Base-by-base conservation (phyloP, 345 rosid species). In the Salix dunnii region DNA sequence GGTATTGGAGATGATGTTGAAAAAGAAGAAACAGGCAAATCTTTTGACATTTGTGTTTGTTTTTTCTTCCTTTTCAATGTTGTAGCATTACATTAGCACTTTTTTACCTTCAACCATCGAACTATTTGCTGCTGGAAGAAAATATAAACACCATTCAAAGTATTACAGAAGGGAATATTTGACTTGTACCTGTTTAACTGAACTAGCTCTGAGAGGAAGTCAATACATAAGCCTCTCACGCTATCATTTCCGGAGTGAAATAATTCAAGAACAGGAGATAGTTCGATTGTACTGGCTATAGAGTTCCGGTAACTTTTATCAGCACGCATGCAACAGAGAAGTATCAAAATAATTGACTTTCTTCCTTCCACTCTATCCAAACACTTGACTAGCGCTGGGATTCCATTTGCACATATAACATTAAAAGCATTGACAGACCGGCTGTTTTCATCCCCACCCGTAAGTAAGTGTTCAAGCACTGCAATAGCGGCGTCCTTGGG, bases 391-490 rank as follows among this genome's bases (percentile, higher is more conserved):
- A 91, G 68, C 23, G 85, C 81, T 10, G 89, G 89, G 77, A 91
- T 75, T 40, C 86, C 92, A 77, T 88, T 85, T 31, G 83, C 81
- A 13, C 87, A 83, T 63, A 91, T 84, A 68, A 89, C 77, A 72
- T 73, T 79, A 25, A 79, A 78, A 31, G 94, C 88, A 69, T 80
- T 86, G 25, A 75, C 17, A 0, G 81, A 68, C 79, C 82, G 81
- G 81, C 84, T 80, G 65, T 64, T 83, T 76, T 86, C 81, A 31
- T 88, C 87, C 27, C 92, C 92, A 53, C 86, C 88, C 49, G 69
- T 77, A 58, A 91, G 76, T n/a, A 91, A 77, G 78, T 87, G 89
- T 72, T 91, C 92, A n/a, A 91, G 85, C 85, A 91, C 66, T 36
- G 74, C 84, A 74, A 91, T 69, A 27, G 92, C 89, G 63, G 88